Conservation (phyloP, 1,284 basidiomycete genomes). For the Anthracocystis panici-leucophaei region DNA sequence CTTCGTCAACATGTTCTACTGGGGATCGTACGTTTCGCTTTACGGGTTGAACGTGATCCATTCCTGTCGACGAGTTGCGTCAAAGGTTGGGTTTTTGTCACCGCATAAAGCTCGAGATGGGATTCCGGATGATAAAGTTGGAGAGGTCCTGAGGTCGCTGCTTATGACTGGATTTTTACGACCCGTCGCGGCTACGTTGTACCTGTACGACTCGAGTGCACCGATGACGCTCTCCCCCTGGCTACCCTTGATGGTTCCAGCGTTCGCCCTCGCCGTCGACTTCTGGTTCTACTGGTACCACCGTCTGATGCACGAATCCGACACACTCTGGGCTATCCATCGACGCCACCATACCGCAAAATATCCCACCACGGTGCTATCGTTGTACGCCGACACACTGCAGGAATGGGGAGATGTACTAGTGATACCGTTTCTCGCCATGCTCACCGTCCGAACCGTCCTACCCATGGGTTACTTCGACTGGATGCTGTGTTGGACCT, state of each 20-base stretch:
- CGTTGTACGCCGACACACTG: conserved; percentile 52
- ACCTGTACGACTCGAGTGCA: conserved; percentile 49
- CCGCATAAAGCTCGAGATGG: conserved; percentile 48
- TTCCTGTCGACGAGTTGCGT: conserved; percentile 19
- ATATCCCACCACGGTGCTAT: conserved; percentile 54
- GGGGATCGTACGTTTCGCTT: conserved; percentile 22
- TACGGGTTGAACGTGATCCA: conserved; percentile 44
- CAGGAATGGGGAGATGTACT: conserved; percentile 61
- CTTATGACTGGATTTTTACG: conserved; percentile 43
- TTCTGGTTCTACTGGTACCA: conserved; percentile 66
- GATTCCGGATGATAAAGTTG: conserved; percentile 39
- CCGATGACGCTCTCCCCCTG: conserved; percentile 29
- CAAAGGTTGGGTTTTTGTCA: conserved; percentile 54
- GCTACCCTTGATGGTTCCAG: conserved; percentile 50
- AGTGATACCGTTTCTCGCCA: conserved; percentile 44
- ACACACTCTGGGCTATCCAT: conserved; percentile 52
- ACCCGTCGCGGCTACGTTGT: conserved; percentile 35
- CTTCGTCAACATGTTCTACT: conserved; percentile 41
- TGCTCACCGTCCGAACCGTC: conserved; percentile 18
- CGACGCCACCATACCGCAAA: conserved; percentile 54
- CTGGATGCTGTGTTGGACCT: conserved; percentile 45
- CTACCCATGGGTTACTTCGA: conserved; percentile 35
- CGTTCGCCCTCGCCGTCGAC: conserved; percentile 47
- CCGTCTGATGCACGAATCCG: conserved; percentile 58
- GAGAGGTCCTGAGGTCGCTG: conserved; percentile 35